Conservation (phyloP, 2,329 filamentous ascomycete genomes). For the Cadophora malorum region DNA sequence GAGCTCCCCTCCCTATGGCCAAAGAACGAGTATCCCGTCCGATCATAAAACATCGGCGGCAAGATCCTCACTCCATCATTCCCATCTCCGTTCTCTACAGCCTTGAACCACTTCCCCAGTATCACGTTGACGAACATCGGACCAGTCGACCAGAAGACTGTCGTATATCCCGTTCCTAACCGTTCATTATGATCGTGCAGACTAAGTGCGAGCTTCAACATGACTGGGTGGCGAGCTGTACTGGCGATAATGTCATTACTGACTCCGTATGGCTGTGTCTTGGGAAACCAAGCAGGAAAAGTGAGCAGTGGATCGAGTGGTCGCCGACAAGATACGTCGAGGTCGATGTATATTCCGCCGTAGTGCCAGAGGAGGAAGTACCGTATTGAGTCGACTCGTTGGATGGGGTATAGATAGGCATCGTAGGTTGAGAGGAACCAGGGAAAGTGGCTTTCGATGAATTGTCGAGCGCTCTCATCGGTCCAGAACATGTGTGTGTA, state of each 20-base stretch:
- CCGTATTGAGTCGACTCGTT: constrained; percentile 76
- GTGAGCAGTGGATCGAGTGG: constrained; percentile 62
- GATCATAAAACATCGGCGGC: constrained; percentile 14
- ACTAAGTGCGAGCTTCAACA: background rate
- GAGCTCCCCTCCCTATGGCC: background rate
- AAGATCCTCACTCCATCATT: background rate
- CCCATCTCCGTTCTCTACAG: background rate
- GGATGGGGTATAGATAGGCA: constrained; percentile 73
- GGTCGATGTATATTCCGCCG: constrained; percentile 79
- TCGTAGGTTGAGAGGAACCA: constrained; percentile 80
- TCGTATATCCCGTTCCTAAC: constrained; percentile 6
- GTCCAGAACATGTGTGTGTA: constrained; percentile 72
- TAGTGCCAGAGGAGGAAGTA: constrained; percentile 79
- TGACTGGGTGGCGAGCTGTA: constrained; percentile 65
- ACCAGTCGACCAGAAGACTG: constrained; percentile 8
- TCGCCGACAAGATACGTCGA: constrained; percentile 55
- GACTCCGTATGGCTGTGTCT: constrained; percentile 75
- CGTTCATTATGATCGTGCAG: background rate
- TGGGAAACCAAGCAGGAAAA: constrained; percentile 72
- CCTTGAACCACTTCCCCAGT: background rate
- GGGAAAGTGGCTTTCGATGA: constrained; percentile 73
- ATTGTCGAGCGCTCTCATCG: constrained; percentile 68
- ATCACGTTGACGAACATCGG: constrained; percentile 14
- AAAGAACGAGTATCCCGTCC: constrained; percentile 8
- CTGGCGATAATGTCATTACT: constrained; percentile 80